Percentiles rank a stretch among this genome's conserved stretches.
phyloP scores from a whole-genome alignment of 2,329 filamentous ascomycete species.

The Talaromyces sp. region DNA sequence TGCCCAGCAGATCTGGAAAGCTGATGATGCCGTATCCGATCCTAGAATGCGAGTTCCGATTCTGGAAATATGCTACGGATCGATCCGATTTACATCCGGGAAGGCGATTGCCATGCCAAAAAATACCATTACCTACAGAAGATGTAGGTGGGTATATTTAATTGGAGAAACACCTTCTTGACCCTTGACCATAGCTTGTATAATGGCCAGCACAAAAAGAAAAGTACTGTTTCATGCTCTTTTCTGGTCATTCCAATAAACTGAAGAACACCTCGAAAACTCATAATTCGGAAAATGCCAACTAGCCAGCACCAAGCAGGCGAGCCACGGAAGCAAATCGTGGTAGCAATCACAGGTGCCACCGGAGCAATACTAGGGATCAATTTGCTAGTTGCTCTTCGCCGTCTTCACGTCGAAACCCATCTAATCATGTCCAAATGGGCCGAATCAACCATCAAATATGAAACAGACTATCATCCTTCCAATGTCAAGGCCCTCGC shows the following conservation, averaged over 20 bases:
- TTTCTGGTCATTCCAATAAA: not conserved
- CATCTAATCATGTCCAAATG: slow-evolving; percentile 47
- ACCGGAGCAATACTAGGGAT: slow-evolving; percentile 44
- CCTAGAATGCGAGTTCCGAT: not conserved
- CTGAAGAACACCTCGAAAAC: not conserved
- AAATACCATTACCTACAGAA: not conserved
- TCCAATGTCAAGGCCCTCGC: slow-evolving; percentile 35
- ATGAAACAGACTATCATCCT: slow-evolving; percentile 39
- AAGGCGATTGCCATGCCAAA: not conserved
- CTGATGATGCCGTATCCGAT: not conserved
- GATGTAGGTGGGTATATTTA: not conserved
- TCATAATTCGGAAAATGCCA: not conserved
- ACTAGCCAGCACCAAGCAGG: not conserved
- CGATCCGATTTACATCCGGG: not conserved
- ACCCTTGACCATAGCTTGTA: not conserved
- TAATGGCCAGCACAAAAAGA: not conserved
- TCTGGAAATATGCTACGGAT: not conserved
- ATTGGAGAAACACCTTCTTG: not conserved
- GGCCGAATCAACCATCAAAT: slow-evolving; percentile 45
- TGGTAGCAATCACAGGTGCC: slow-evolving; percentile 48
- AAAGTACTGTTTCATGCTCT: not conserved
- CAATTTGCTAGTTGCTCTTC: slow-evolving; percentile 36
- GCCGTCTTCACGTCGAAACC: slow-evolving; percentile 42
- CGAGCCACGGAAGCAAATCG: slow-evolving; percentile 27
- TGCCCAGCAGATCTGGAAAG: not conserved